phyloP scores from a whole-genome alignment of 1,284 basidiomycete species.

The Ganoderma sinense region DNA sequence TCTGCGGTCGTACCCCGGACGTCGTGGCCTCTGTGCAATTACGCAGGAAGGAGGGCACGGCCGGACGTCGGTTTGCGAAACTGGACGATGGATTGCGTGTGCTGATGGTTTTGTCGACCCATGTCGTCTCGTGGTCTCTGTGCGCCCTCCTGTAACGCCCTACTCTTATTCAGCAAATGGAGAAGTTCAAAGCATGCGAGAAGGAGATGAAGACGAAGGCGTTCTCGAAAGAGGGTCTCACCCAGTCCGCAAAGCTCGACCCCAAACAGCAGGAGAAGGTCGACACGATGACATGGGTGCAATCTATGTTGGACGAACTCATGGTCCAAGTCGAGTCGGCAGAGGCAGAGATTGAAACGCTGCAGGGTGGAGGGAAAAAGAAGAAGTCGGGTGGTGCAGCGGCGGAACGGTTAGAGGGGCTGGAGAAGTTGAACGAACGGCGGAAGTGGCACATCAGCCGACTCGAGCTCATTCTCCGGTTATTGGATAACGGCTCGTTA shows the following conservation, averaged over 20 bases:
- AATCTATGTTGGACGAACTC: slow-evolving; percentile 90
- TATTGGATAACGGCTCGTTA: slow-evolving; percentile 95
- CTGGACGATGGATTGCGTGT: slow-evolving; percentile 16
- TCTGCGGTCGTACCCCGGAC: slow-evolving; percentile 5
- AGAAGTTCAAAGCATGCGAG: slow-evolving; percentile 99
- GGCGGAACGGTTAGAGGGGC: slow-evolving; percentile 79
- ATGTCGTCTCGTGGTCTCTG: slow-evolving; percentile 17
- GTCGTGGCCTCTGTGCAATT: slow-evolving; percentile 12
- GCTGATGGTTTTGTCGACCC: slow-evolving; percentile 24
- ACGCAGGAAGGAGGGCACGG: slow-evolving; percentile 25
- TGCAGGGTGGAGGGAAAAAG: slow-evolving; percentile 87
- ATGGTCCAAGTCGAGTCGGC: slow-evolving; percentile 93
- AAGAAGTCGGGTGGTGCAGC: slow-evolving; percentile 71
- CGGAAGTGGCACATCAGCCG: slow-evolving; percentile 95
- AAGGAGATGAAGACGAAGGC: slow-evolving; percentile 99
- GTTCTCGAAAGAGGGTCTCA: slow-evolving; percentile 98
- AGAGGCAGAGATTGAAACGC: slow-evolving; percentile 95
- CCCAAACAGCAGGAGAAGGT: slow-evolving; percentile 97
- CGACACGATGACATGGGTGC: slow-evolving; percentile 89
- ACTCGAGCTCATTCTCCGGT: slow-evolving; percentile 91
- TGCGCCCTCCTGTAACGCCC: slow-evolving; percentile 23
- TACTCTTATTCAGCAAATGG: slow-evolving; percentile 89
- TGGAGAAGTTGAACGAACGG: slow-evolving; percentile 93
- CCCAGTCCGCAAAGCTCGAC: slow-evolving; percentile 93
- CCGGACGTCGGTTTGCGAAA: slow-evolving; percentile 17